A percentile compares a stretch with the other conserved stretches of the same genome.
Evolutionary conservation across 2,329 filamentous ascomycete genomes (phyloP).

Genomic region (Microsporum audouinii): DNA sequence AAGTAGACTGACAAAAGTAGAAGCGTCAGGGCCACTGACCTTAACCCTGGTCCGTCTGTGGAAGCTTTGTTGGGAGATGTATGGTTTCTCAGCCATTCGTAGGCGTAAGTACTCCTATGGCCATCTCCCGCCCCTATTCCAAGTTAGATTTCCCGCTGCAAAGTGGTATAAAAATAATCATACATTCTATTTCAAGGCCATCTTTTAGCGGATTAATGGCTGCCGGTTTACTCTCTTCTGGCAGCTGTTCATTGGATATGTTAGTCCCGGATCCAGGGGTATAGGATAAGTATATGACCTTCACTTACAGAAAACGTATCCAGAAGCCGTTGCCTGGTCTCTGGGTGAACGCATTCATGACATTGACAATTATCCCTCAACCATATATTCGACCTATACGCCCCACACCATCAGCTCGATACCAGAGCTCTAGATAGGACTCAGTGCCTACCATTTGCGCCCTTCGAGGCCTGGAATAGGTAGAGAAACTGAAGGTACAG

Average conservation of each 20-base stretch:
- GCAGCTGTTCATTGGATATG: neutral
- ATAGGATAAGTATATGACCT: neutral
- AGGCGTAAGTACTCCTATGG: slow-evolving; percentile 58
- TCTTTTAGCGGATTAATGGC: slow-evolving; percentile 24
- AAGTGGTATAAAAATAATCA: slow-evolving; percentile 10
- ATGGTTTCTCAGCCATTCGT: slow-evolving; percentile 49
- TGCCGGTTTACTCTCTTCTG: slow-evolving; percentile 24
- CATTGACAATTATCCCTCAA: slow-evolving; percentile 61
- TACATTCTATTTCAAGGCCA: slow-evolving; percentile 43
- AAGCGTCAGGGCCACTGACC: neutral
- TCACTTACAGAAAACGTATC: slow-evolving; percentile 47
- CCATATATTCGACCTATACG: slow-evolving; percentile 12
- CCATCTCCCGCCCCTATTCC: slow-evolving; percentile 51
- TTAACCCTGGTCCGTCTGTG: neutral
- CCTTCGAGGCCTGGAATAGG: neutral
- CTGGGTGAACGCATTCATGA: slow-evolving; percentile 52
- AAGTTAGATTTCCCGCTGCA: neutral
- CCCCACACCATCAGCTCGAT: neutral
- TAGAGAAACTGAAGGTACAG: neutral
- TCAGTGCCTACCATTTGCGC: neutral
- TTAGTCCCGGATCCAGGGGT: neutral
- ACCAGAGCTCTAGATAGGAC: too few species aligned
- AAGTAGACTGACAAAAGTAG: neutral
- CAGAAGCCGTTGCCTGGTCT: slow-evolving; percentile 57
- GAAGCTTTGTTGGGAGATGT: too few species aligned